phyloP scores from a whole-genome alignment of 768 basidiomycete species.

The Gloeophyllum trabeum region DNA sequence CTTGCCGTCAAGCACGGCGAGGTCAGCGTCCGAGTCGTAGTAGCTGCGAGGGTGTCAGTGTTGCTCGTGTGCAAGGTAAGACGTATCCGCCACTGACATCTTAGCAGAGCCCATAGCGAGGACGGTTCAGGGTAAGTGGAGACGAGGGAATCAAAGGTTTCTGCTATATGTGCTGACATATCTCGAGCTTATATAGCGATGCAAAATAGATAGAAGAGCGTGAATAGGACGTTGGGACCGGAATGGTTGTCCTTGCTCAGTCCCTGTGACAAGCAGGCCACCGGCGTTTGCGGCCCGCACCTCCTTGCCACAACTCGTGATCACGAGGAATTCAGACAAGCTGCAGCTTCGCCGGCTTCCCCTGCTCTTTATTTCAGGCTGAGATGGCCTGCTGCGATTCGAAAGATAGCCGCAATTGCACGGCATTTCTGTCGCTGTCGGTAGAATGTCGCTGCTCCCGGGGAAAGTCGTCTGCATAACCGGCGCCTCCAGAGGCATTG shows the following conservation, averaged over 20 bases:
- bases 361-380: neutral
- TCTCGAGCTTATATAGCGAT: too few relatives aligned
- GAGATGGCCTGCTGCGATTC: too few relatives aligned
- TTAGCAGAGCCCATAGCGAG: constrained; percentile 31
- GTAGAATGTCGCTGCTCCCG: constrained; percentile 25
- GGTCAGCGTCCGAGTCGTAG: constrained; percentile 52
- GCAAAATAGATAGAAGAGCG: too few relatives aligned
- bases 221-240: too few relatives aligned
- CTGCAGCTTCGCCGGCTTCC: too few relatives aligned
- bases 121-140: too few relatives aligned
- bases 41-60: constrained; percentile 28
- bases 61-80: neutral
- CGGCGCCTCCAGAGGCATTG: constrained; percentile 66
- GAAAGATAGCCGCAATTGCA: neutral
- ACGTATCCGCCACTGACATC: constrained; percentile 29
- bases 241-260: too few relatives aligned
- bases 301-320: too few relatives aligned
- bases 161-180: too few relatives aligned
- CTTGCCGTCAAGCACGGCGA: constrained; percentile 32
- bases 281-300: neutral
- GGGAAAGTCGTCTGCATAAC: constrained; percentile 62
- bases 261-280: neutral
- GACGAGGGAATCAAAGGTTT: too few relatives aligned
- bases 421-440: neutral
- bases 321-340: too few relatives aligned